These are phyloP conservation scores for Deuterostichococcus epilithicus DNA, from an alignment of 139 green algal genomes.

Conservation along the genomic window DNA sequence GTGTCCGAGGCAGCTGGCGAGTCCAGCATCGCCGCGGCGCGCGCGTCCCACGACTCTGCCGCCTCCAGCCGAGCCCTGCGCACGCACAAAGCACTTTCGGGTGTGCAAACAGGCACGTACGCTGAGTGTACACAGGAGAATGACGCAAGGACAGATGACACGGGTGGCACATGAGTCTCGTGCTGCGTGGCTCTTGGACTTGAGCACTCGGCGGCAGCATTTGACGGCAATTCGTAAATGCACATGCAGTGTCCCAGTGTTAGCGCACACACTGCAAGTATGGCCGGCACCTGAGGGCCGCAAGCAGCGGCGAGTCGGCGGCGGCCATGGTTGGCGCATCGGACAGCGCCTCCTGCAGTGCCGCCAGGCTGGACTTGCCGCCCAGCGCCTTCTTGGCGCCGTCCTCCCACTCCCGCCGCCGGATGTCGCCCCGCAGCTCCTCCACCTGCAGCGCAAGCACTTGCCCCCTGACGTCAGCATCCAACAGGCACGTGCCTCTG, in stretches of 20 bases:
- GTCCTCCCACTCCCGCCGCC: conserved; percentile 49
- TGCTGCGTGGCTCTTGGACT: too few species aligned
- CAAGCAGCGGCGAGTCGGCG: neutral
- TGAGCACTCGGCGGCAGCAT: too few species aligned
- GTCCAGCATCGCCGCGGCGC: conserved; percentile 23
- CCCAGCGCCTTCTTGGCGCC: conserved; percentile 25
- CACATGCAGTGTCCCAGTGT: too few species aligned
- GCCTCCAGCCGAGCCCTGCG: conserved; percentile 2
- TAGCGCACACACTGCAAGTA: too few species aligned
- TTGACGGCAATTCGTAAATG: too few species aligned
- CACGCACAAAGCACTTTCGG: neutral
- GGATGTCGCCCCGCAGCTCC: conserved; percentile 29
- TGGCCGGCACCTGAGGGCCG: neutral
- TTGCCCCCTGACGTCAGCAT: conserved; percentile 9
- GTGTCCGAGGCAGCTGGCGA: neutral
- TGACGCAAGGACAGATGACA: too few species aligned
- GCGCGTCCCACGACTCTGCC: conserved; percentile 23
- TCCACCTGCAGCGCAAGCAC: conserved; percentile 34
- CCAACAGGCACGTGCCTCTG: too few species aligned
- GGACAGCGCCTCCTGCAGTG: conserved; percentile 27
- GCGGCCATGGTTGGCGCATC: conserved; percentile 22
- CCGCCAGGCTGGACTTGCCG: conserved; percentile 13
- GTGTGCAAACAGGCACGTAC: too few species aligned
- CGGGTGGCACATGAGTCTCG: too few species aligned
- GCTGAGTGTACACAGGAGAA: too few species aligned